Base-by-base conservation (phyloP, 176 grass and related monocot genomes). In the Carex kokanica region DNA sequence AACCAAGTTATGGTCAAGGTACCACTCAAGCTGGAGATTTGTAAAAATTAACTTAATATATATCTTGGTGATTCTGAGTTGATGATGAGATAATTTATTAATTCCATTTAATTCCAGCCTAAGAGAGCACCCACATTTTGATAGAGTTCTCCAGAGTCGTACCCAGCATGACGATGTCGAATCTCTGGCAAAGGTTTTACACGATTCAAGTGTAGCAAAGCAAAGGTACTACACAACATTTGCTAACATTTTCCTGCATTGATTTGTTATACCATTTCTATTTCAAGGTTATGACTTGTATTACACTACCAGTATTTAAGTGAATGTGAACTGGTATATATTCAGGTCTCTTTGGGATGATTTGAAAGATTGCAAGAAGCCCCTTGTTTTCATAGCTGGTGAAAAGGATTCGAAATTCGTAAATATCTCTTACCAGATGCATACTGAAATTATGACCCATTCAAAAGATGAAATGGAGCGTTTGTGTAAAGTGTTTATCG, bases 311-410 rank as follows among this genome's bases (percentile, higher is more conserved):
- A 38, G 36, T 38, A 38, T 6, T 38, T 38, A 1, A 38, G 36
- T 38, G 36, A 38, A 38, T 38, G 36, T 38, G 36, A 38, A 6
- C 36, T 38, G 36, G 36, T 38, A 38, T 38, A 38, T 38, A 38
- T 77, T 55, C 64, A 98, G 95, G 81, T 84, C 95, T 62, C 84
- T 94, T 74, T 98, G 95, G 95, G 92, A 90, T 83, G 92, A 98
- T 72, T 87, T 98, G 69, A 92, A 88, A 78, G 82, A 87, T 66
- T 88, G 88, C 74, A 86, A 86, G 87, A 98, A 74, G 34, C 92
- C 95, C 68, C 66, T 98, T 71, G 90, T 98, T 63, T 79, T 94
- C 10, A 67, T 98, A 36, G 90, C 87, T 23, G 95, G 95, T 84
- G 95, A 94, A 51, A 93, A 94, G 74, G 95, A 98, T 83, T 9